These are phyloP conservation scores for Trichosporon faecale DNA, from an alignment of 1,284 basidiomycete genomes.

Conservation along the genomic window DNA sequence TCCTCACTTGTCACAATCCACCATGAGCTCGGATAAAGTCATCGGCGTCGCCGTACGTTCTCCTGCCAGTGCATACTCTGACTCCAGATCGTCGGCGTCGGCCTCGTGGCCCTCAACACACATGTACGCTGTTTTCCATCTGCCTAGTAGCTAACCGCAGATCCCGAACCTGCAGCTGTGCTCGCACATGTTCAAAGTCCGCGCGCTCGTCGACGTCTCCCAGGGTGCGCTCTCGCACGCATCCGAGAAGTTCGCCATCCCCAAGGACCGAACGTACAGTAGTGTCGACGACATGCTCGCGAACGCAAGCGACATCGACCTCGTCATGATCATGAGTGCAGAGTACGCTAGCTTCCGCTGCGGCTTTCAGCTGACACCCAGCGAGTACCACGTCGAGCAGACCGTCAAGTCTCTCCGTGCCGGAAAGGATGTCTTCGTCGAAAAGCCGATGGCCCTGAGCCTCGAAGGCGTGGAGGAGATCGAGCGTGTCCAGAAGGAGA, in stretches of 20 bases:
- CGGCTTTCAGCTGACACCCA: constrained; percentile 9
- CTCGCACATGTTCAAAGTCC: constrained; percentile 24
- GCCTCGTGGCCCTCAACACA: constrained; percentile 18
- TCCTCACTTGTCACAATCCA: not conserved
- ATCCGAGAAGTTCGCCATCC: constrained; percentile 40
- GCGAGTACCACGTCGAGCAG: constrained; percentile 25
- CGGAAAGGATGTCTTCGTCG: constrained; percentile 42
- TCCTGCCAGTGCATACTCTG: not conserved
- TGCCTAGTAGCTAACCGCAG: not conserved
- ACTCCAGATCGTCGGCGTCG: constrained; percentile 22
- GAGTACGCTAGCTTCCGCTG: constrained; percentile 18
- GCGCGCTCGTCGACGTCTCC: constrained; percentile 48
- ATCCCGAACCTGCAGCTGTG: constrained; percentile 27
- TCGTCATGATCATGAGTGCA: constrained; percentile 39
- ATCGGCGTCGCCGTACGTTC: constrained; percentile 15
- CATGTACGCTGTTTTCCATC: constrained; percentile 12
- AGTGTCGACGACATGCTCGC: constrained; percentile 32
- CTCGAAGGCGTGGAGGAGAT: constrained; percentile 31
- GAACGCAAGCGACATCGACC: constrained; percentile 37
- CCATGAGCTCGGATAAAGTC: not conserved
- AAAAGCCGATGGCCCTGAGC: constrained; percentile 44
- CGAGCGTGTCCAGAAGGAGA: constrained; percentile 25
- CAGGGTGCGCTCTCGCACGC: constrained; percentile 35
- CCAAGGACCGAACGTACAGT: constrained; percentile 12
- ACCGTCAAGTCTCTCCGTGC: constrained; percentile 24